Conservation (phyloP, 108 stramenopile species). For the Cyclotella kingstonii region DNA sequence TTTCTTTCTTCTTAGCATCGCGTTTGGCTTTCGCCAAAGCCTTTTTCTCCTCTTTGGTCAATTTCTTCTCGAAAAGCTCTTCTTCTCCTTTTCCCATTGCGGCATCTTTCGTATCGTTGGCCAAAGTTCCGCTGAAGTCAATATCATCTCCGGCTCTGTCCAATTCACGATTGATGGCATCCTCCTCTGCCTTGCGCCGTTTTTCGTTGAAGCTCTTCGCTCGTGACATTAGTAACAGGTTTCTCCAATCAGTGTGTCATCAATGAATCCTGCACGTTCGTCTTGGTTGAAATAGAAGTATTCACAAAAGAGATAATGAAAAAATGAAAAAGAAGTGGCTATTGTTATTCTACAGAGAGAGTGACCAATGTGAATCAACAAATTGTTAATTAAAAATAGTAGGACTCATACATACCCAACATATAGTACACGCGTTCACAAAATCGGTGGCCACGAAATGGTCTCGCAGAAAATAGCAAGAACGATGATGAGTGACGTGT, state of each 20-base stretch:
- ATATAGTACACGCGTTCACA: no score
- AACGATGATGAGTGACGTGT: no score
- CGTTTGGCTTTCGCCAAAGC: conserved; percentile 79
- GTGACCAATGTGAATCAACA: no score
- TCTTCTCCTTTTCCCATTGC: conserved; percentile 93
- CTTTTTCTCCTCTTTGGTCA: conserved; percentile 92
- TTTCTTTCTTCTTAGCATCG: conserved; percentile 89
- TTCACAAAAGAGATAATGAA: no score
- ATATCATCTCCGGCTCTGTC: conserved; percentile 72
- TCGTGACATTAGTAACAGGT: not conserved
- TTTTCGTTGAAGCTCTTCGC: conserved; percentile 48
- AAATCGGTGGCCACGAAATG: no score
- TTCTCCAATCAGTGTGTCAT: not conserved
- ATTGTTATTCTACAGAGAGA: no score
- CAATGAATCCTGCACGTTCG: no score
- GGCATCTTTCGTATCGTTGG: conserved; percentile 66
- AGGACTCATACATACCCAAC: no score
- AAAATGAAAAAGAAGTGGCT: no score
- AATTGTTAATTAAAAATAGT: no score
- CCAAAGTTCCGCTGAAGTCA: conserved; percentile 49
- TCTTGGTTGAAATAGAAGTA: no score
- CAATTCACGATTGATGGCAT: conserved; percentile 64
- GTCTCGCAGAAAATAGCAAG: no score
- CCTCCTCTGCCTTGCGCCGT: conserved; percentile 56
- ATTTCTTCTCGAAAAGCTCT: conserved; percentile 88